phyloP scores from a whole-genome alignment of 2,329 filamentous ascomycete genomes.

The Arthrocladium fulminans region DNA sequence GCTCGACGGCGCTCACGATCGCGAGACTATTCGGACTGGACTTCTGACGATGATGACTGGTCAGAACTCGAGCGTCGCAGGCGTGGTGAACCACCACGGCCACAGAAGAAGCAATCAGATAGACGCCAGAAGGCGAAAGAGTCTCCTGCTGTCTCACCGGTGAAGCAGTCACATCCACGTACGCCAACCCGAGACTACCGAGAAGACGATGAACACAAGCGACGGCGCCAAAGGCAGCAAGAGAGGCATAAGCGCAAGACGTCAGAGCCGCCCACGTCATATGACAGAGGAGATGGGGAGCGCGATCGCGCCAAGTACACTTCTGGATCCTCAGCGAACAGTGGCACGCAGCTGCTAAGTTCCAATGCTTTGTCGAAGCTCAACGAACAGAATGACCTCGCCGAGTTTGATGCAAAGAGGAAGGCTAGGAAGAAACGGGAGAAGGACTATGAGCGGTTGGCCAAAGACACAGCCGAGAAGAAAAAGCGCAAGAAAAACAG shows the following conservation, averaged over 20 bases:
- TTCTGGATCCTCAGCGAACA: constrained; percentile 35
- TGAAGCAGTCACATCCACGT: constrained; percentile 23
- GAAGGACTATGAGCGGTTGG: constrained; percentile 26
- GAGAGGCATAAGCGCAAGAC: constrained; percentile 11
- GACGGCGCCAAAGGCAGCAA: constrained; percentile 3
- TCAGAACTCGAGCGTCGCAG: constrained; percentile 10
- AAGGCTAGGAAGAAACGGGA: constrained; percentile 31
- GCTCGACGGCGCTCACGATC: constrained; percentile 13
- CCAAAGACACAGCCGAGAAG: constrained; percentile 29
- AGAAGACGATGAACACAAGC: constrained; percentile 17
- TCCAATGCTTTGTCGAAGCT: constrained; percentile 56
- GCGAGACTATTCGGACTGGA: constrained; percentile 3
- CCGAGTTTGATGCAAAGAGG: constrained; percentile 38
- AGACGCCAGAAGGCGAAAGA: constrained; percentile 27
- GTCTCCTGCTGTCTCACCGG: constrained; percentile 30
- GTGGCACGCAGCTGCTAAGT: constrained; percentile 37
- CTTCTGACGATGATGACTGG: constrained; percentile 1
- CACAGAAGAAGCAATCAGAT: constrained; percentile 6
- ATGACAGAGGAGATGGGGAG: constrained; percentile 14
- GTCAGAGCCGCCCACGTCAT: constrained; percentile 9
- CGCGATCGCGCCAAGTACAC: constrained; percentile 27
- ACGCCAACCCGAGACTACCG: constrained; percentile 13
- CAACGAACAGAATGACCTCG: constrained; percentile 53
- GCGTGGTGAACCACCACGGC: constrained; percentile 8
- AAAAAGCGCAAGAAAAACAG: constrained; percentile 39